Conservation (phyloP, 345 rosid species). For the Citrus australasica region DNA sequence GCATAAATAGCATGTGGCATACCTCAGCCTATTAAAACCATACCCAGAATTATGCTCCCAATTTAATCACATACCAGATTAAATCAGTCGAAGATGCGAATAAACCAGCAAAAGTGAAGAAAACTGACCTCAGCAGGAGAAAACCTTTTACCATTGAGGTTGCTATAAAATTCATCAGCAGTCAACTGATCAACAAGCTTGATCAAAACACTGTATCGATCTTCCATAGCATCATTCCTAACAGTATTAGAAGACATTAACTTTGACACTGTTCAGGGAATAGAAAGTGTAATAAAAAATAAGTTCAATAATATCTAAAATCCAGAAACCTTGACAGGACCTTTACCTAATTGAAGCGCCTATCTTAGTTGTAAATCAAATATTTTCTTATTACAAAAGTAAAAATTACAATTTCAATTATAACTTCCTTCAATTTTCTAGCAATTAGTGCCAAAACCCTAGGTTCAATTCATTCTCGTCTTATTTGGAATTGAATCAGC, state of each 20-base stretch:
- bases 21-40: conserved; percentile 63
- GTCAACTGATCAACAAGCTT: conserved; percentile 50
- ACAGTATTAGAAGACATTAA: neutral
- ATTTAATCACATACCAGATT: neutral
- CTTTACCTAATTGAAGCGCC: neutral
- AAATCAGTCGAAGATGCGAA: neutral
- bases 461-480: neutral
- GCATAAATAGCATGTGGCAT: conserved; percentile 67
- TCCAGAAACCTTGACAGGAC: neutral
- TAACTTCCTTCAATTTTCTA: neutral
- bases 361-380: neutral
- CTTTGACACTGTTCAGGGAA: neutral
- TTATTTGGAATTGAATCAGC: neutral
- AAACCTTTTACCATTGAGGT: conserved; percentile 64
- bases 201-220: conserved; percentile 76
- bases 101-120: neutral
- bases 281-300: neutral
- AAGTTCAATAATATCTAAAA: neutral
- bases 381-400: neutral
- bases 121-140: conserved; percentile 74
- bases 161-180: conserved; percentile 58
- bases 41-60: neutral
- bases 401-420: neutral
- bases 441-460: neutral
- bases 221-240: conserved; percentile 94